These are phyloP conservation scores for Phaeosphaeriaceae sp. DNA, from an alignment of 2,329 filamentous ascomycete species.

Conservation along the genomic window DNA sequence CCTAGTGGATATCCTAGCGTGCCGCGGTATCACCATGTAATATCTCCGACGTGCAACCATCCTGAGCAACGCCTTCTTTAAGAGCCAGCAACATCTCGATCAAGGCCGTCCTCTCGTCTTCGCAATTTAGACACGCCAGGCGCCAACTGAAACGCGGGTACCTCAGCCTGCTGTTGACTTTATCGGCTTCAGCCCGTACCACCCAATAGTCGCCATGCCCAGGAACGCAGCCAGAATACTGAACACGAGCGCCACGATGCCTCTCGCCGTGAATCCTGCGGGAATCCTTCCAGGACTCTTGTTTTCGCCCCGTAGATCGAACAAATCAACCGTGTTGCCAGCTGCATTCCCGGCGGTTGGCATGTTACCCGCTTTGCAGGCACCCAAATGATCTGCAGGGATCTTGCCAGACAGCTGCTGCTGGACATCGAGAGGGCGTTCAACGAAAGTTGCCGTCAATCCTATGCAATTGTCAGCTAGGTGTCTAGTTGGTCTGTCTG, in stretches of 20 bases:
- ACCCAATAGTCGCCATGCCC: conserved; percentile 70
- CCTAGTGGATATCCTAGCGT: no score
- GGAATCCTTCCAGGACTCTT: conserved; percentile 64
- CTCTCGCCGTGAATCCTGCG: conserved; percentile 72
- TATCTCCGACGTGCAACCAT: not conserved
- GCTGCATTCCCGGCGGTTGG: conserved; percentile 74
- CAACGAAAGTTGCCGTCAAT: conserved; percentile 60
- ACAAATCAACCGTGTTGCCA: conserved; percentile 68
- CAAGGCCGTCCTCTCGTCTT: not conserved
- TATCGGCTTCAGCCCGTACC: conserved; percentile 64
- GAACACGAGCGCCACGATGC: conserved; percentile 77
- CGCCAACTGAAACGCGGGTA: not conserved
- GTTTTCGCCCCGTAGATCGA: conserved; percentile 64
- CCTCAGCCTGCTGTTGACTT: conserved; percentile 16
- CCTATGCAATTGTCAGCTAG: not conserved
- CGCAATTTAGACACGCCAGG: not conserved
- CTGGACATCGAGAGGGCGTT: conserved; percentile 66
- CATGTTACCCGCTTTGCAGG: conserved; percentile 61
- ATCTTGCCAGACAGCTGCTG: conserved; percentile 60
- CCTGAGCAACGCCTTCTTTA: not conserved
- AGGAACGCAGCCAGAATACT: conserved; percentile 72
- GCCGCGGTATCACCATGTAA: not conserved
- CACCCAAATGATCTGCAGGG: conserved; percentile 66
- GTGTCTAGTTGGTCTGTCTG: not conserved
- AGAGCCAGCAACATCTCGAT: not conserved